Evolutionary conservation across 73 alveolate genomes (phyloP), one percentile per base, ranked within the genome.

Genomic region (Paraurostyla sp.): DNA sequence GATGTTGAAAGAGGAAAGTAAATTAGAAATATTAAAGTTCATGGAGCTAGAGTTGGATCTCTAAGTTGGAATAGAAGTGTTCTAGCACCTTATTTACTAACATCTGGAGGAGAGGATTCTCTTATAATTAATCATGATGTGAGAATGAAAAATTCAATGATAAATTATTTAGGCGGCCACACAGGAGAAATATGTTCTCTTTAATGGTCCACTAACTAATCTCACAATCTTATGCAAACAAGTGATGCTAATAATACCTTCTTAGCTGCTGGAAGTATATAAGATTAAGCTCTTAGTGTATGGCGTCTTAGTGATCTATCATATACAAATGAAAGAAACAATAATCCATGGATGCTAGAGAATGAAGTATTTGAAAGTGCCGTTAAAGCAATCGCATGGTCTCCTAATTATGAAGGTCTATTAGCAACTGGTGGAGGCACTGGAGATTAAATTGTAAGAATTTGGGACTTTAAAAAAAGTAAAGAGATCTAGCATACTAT

Each of bases 21-120:
- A 48, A 75, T 75, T 25, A 18, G 87, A 32, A 29, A 11, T 29
- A 75, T 75, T n/a, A 16, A 46, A n/a, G 48, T 30, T 7, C 69
- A 69, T 42, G 73, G 75, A 4, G 87, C 69, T 2, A 75, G 76
- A 48, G 87, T 75, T 6, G 29, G 52, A 22, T 4, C 54, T 2
- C 7, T 75, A 4, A 46, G 75, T 33, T 75, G 87, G 87, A 75
- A 75, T 46, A 43, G 87, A n/a, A 46, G 75, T 46, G 51, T 75
- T 1, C 73, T 75, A 23, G 87, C 87, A 7, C 87, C 87, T 27
- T 75, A 75, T 29, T 46, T 75, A 22, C 16, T 75, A 15, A 75
- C 75, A 2, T 13, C 58, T 49, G 87, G 69, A 9, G 73, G 73
- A 11, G 13, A 7, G 48, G 87, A 49, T 32, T 43, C 69, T 9